A percentile compares a stretch with the other conserved stretches of the same genome.
Conservation (phyloP, 208 protist species). For the Strigomonas culicis region DNA sequence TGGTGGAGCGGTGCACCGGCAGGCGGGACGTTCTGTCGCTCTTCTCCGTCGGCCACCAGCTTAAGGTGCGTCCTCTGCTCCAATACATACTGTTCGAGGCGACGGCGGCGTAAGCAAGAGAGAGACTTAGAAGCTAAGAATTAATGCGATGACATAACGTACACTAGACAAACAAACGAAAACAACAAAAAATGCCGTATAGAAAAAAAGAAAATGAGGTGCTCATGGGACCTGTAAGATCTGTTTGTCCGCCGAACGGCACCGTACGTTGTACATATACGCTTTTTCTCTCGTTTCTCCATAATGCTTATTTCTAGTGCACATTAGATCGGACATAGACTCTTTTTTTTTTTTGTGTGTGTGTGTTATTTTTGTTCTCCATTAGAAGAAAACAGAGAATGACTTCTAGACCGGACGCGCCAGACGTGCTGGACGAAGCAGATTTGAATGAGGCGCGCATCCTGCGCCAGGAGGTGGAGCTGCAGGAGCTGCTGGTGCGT, state of each 20-base stretch:
- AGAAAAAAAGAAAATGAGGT: too few species aligned
- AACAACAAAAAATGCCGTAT: too few species aligned
- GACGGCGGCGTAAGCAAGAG: not conserved
- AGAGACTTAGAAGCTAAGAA: not conserved
- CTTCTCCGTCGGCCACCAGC: conserved; percentile 54
- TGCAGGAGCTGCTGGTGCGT: conserved; percentile 25
- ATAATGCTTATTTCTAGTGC: not conserved
- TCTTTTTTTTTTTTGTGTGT: not conserved
- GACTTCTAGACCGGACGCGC: too few species aligned
- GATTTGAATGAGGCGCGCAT: not conserved
- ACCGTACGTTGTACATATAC: too few species aligned
- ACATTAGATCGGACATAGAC: not conserved
- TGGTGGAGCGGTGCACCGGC: conserved; percentile 57
- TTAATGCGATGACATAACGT: too few species aligned
- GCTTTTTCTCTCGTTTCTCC: conserved; percentile 1
- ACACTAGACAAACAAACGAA: too few species aligned
- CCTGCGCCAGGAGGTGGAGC: conserved; percentile 24
- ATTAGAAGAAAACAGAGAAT: too few species aligned
- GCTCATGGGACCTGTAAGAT: too few species aligned
- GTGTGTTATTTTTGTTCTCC: too few species aligned
- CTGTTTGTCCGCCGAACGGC: too few species aligned
- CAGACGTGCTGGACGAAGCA: not conserved
- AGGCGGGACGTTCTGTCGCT: conserved; percentile 54
- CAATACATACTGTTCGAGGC: conserved; percentile 63
- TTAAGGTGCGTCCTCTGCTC: conserved; percentile 52